These are phyloP conservation scores for Hypoxylon sp. DNA, from an alignment of 2,329 filamentous ascomycete genomes.

Conservation along the genomic window DNA sequence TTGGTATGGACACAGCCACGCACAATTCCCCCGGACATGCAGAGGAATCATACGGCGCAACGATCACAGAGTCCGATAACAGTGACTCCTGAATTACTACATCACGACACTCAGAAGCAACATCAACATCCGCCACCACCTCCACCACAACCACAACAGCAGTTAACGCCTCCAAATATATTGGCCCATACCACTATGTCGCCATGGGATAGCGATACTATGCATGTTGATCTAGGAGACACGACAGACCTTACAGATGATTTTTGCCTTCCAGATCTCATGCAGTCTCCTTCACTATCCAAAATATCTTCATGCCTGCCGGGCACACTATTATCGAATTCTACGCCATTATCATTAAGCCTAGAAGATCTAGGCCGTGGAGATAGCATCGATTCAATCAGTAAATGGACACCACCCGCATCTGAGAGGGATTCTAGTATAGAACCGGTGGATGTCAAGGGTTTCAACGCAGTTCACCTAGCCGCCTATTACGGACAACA, in stretches of 20 bases:
- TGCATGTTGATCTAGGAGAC: conserved; percentile 17
- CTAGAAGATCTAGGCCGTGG: conserved; percentile 15
- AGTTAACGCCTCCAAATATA: conserved; percentile 20
- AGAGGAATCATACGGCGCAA: conserved; percentile 14
- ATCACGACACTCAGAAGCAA: conserved; percentile 12
- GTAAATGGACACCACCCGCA: conserved; percentile 19
- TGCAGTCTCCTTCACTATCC: conserved; percentile 22
- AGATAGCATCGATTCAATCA: conserved; percentile 1
- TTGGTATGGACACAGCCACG: conserved; percentile 26
- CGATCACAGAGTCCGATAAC: conserved; percentile 16
- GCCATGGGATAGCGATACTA: conserved; percentile 19
- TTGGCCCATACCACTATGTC: conserved; percentile 9
- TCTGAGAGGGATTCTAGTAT: conserved; percentile 22
- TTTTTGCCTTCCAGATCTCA: conserved; percentile 25
- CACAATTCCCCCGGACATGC: conserved; percentile 25
- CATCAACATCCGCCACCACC: conserved; percentile 4
- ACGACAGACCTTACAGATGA: conserved; percentile 17
- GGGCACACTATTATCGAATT: conserved; percentile 11
- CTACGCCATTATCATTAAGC: conserved; percentile 19
- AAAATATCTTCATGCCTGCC: conserved; percentile 13
- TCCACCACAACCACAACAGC: conserved; percentile 11
- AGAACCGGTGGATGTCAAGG: conserved; percentile 18
- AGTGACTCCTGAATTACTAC: conserved; percentile 4
- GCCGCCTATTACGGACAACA: conserved; percentile 23
- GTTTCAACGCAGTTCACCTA: conserved; percentile 21